Evolutionary conservation across 164 flowering plant species (phyloP).

Genomic region (Euptelea pleiosperma): DNA sequence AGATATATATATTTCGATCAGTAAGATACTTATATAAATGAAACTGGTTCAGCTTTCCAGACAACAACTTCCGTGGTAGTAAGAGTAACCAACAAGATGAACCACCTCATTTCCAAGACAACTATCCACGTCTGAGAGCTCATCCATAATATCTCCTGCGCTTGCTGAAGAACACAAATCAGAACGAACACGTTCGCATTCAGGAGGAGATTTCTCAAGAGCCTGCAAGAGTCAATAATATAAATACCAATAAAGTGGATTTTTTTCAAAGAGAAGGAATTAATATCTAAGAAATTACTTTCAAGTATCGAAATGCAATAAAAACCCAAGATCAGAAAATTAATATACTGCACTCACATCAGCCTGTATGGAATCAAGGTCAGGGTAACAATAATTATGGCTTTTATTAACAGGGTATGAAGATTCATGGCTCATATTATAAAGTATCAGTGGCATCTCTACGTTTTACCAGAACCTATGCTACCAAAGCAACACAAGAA

Average conservation of each 20-base stretch:
- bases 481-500: background rate
- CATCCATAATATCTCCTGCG: slow-evolving; percentile 42
- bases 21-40: background rate
- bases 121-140: slow-evolving; percentile 53
- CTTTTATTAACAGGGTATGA: background rate
- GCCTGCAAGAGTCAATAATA: slow-evolving; percentile 39
- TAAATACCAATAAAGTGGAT: background rate
- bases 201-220: slow-evolving; percentile 47
- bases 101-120: slow-evolving; percentile 49
- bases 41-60: too few species aligned
- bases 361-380: background rate
- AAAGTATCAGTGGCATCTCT: background rate
- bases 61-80: too few species aligned
- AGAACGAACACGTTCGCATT: slow-evolving; percentile 22
- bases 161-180: slow-evolving; percentile 46
- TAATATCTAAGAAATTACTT: background rate
- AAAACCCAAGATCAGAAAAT: background rate
- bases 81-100: background rate
- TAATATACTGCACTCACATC: background rate
- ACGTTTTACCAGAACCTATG: background rate
- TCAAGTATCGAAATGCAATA: background rate
- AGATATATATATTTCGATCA: too few species aligned
- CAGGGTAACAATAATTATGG: background rate
- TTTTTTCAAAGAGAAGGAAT: background rate
- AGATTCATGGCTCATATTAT: background rate